A percentile compares a stretch with the other conserved stretches of the same genome.
Evolutionary conservation across 1,284 basidiomycete species (phyloP).

Genomic region (Gomphus sp.): DNA sequence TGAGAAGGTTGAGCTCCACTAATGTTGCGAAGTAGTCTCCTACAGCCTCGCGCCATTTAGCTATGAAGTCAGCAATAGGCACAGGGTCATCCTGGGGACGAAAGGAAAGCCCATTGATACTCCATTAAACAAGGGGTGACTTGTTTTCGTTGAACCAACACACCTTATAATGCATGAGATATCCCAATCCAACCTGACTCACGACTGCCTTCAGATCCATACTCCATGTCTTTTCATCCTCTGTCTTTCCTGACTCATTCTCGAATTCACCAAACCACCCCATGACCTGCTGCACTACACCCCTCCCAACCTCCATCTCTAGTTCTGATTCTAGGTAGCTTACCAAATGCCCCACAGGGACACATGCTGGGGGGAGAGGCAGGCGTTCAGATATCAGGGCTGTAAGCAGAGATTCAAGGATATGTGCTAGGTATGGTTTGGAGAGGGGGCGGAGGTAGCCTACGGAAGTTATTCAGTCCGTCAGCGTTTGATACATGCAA

Average conservation of each 20-base stretch:
- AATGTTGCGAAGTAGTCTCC: conserved; percentile 63
- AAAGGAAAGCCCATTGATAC: not conserved
- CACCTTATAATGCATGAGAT: conserved; percentile 60
- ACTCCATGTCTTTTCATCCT: conserved; percentile 36
- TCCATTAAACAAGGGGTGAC: too few species aligned
- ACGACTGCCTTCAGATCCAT: conserved; percentile 52
- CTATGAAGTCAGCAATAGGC: conserved; percentile 43
- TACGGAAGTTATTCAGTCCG: conserved; percentile 19
- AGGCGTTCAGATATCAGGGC: conserved; percentile 52
- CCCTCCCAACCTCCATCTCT: conserved; percentile 60
- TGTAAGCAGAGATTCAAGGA: conserved; percentile 68
- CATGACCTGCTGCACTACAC: conserved; percentile 62
- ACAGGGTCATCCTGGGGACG: conserved; percentile 44
- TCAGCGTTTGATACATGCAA: not conserved
- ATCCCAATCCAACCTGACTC: conserved; percentile 60
- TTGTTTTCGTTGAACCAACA: not conserved
- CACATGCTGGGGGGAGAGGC: conserved; percentile 36
- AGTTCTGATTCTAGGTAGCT: conserved; percentile 61
- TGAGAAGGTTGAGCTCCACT: conserved; percentile 53
- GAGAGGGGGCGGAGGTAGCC: conserved; percentile 64
- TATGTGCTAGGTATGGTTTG: conserved; percentile 49
- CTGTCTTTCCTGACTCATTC: not conserved
- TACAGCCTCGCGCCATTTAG: conserved; percentile 59
- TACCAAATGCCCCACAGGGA: conserved; percentile 37
- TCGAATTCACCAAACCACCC: conserved; percentile 61